Evolutionary conservation across 2,329 filamentous ascomycete species (phyloP).

Genomic region (Verticillium albo-atrum): DNA sequence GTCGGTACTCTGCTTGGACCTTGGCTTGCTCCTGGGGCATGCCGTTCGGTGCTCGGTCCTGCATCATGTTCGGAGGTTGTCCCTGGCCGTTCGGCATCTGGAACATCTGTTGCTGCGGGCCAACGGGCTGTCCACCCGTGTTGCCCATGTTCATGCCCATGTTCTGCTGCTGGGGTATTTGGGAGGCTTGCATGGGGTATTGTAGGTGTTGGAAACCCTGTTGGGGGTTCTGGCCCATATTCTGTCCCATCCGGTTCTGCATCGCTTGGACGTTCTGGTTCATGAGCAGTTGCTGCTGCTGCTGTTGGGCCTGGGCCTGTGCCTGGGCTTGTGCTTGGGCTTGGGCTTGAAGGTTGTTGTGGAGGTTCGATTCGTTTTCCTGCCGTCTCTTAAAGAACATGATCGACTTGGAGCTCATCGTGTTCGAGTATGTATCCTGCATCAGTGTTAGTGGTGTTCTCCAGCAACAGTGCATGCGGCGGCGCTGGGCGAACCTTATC

Average conservation of each 20-base stretch:
- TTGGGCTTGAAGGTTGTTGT: constrained; percentile 41
- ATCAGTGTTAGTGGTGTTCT: constrained; percentile 14
- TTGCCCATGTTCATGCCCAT: constrained; percentile 37
- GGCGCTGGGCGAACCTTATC: constrained; percentile 38
- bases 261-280: constrained; percentile 39
- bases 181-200: constrained; percentile 52
- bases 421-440: constrained; percentile 46
- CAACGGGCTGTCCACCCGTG: constrained; percentile 27
- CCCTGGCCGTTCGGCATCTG: constrained; percentile 30
- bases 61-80: constrained; percentile 20
- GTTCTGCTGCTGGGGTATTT: constrained; percentile 42
- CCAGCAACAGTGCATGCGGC: not conserved
- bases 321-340: constrained; percentile 32
- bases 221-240: constrained; percentile 44
- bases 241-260: constrained; percentile 45
- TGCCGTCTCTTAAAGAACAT: constrained; percentile 49
- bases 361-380: constrained; percentile 42
- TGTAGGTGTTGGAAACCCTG: constrained; percentile 55
- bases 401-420: constrained; percentile 38
- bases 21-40: constrained; percentile 38
- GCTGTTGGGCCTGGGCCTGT: constrained; percentile 34
- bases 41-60: constrained; percentile 31
- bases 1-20: constrained; percentile 38
- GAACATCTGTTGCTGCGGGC: constrained; percentile 32
- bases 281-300: constrained; percentile 42